Percentiles rank a stretch among this genome's conserved stretches.
Conservation (phyloP, 2,329 filamentous ascomycete species). For the Diaporthe longicolla region DNA sequence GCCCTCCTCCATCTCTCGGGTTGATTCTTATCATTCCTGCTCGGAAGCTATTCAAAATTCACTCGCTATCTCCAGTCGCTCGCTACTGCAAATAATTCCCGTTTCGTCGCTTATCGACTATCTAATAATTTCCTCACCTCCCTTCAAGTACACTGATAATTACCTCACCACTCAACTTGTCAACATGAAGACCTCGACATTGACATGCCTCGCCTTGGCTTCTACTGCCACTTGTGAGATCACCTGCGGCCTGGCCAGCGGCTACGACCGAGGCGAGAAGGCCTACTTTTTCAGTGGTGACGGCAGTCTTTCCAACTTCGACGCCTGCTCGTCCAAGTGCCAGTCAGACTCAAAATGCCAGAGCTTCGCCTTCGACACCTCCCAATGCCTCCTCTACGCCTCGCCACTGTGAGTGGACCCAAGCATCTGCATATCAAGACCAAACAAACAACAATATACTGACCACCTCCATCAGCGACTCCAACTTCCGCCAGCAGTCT, state of each 20-base stretch:
- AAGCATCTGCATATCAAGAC: neutral
- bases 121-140: neutral
- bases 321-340: slow-evolving; percentile 36
- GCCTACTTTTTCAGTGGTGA: slow-evolving; percentile 42
- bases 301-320: slow-evolving; percentile 38
- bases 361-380: slow-evolving; percentile 38
- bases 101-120: neutral
- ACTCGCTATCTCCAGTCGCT: slow-evolving; percentile 10
- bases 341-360: slow-evolving; percentile 33
- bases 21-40: neutral
- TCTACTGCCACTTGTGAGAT: slow-evolving; percentile 20
- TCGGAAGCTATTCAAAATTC: neutral
- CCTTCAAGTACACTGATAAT: neutral
- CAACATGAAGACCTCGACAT: slow-evolving; percentile 22
- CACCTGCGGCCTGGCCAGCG: slow-evolving; percentile 37
- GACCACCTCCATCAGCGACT: neutral
- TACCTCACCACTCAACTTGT: neutral
- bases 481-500: slow-evolving; percentile 39
- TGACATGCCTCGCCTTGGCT: neutral
- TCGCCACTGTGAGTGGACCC: slow-evolving; percentile 33
- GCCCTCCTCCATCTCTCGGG: neutral
- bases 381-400: slow-evolving; percentile 37
- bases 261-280: slow-evolving; percentile 39
- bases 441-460: neutral
- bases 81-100: slow-evolving; percentile 17